Evolutionary conservation across 2,329 filamentous ascomycete species (phyloP).

Genomic region (Botrytis pseudocinerea): DNA sequence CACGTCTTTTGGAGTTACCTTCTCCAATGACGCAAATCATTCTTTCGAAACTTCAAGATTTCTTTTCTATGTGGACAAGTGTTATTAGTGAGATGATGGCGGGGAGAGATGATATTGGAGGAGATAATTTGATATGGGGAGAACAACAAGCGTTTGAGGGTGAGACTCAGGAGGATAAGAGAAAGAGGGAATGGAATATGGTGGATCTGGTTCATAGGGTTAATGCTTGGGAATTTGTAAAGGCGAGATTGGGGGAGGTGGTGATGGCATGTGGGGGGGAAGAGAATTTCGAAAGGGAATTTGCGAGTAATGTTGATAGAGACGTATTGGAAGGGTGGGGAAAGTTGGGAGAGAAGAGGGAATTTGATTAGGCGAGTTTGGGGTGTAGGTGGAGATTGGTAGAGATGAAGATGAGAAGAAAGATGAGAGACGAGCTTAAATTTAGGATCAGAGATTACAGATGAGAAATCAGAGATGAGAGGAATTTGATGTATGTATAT

Average conservation of each 20-base stretch:
- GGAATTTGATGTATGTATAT: too few relatives aligned
- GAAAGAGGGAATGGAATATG: slow-evolving; percentile 54
- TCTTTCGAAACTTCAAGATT: slow-evolving; percentile 65
- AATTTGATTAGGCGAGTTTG: neutral
- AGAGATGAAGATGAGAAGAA: too few relatives aligned
- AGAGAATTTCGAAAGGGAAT: slow-evolving; percentile 65
- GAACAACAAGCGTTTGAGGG: slow-evolving; percentile 49
- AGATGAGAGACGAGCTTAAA: neutral
- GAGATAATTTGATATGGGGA: slow-evolving; percentile 55
- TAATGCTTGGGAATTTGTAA: slow-evolving; percentile 64
- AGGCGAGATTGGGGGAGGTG: slow-evolving; percentile 58
- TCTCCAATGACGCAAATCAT: slow-evolving; percentile 54
- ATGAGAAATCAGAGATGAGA: neutral
- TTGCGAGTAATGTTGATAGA: slow-evolving; percentile 72
- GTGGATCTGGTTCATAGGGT: slow-evolving; percentile 69
- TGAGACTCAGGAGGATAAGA: slow-evolving; percentile 56
- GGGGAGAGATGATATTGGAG: slow-evolving; percentile 50
- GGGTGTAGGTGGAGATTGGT: neutral
- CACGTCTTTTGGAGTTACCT: slow-evolving; percentile 66
- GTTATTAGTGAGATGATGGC: slow-evolving; percentile 67
- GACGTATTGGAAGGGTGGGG: slow-evolving; percentile 69
- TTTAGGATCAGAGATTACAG: too few relatives aligned
- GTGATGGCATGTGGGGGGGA: slow-evolving; percentile 64
- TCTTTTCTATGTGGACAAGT: slow-evolving; percentile 74
- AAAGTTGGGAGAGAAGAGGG: slow-evolving; percentile 37